Evolutionary conservation across 768 basidiomycete species (phyloP).

Genomic region (Hygrophorus russula): DNA sequence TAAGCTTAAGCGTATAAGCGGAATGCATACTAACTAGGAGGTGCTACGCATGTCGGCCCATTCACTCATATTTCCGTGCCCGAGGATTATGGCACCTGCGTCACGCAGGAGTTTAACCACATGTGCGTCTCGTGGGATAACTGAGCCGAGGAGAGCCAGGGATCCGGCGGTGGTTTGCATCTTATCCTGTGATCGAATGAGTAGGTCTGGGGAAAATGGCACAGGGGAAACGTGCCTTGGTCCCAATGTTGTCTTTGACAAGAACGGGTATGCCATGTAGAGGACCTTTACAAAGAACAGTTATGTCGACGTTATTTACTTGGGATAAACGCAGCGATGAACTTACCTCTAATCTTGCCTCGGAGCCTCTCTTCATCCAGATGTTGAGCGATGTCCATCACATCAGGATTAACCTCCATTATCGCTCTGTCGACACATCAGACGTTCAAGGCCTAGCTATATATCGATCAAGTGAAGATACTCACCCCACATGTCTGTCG

Average conservation of each 20-base stretch:
- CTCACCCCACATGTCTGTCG: too few species aligned
- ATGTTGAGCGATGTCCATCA: too few species aligned
- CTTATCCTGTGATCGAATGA: neutral
- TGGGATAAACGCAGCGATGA: too few species aligned
- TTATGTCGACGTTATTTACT: too few species aligned
- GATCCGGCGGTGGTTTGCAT: constrained; percentile 20
- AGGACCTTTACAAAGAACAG: neutral
- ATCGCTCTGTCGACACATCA: too few species aligned
- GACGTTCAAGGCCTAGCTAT: too few species aligned
- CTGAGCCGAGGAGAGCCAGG: constrained; percentile 27
- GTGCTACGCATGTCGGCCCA: constrained; percentile 39
- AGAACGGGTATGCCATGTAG: constrained; percentile 6
- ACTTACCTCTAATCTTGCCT: too few species aligned
- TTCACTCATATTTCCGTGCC: constrained; percentile 47
- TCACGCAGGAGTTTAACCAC: constrained; percentile 26
- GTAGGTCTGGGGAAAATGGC: neutral
- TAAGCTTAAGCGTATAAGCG: too few species aligned
- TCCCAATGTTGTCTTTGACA: constrained; percentile 6
- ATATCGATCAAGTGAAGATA: too few species aligned
- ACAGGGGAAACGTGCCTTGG: constrained; percentile 1
- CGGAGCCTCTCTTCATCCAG: too few species aligned
- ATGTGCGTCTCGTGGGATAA: constrained; percentile 35
- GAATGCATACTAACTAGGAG: constrained; percentile 27
- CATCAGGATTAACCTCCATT: too few species aligned
- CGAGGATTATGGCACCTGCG: constrained; percentile 12